Base-by-base conservation (phyloP, 371 early-diverging fungal genomes). In the Catenaria anguillulae region DNA sequence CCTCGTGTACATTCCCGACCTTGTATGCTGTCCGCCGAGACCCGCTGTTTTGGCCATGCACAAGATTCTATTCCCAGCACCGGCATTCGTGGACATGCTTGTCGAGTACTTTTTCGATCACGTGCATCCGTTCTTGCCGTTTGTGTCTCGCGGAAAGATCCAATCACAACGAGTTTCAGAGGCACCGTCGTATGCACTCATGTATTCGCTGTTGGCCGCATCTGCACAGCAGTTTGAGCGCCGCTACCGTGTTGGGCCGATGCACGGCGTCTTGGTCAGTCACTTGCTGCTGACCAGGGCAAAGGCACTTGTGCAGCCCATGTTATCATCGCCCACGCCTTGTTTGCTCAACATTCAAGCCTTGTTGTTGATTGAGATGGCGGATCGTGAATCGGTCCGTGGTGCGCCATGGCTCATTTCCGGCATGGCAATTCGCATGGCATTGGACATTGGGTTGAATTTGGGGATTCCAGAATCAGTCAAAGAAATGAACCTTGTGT, bases 351-450 rank as follows among this genome's bases (percentile, higher is more conserved):
- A 50, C 52, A 50, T 50, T 17, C 52, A 50, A 31, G 10, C 29
- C 15, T 23, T 50, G 52, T 31, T 50, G 26, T 17, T 50, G 15
- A 50, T 50, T 26, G 52, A 50, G 29, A 24, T 50, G 26, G 52
- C 29, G 29, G 52, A 50, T 31, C 52, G 52, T 31, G 52, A 50
- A 31, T 29, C 15, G 2, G 29, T 29, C 29, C 52, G 52, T 31
- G 52, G 52, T 26, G 12, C 26, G 8, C 29, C 52, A 31, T 50
- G 52, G 52, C 52, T 50, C 2, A 29, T 50, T 12, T 29, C 29
- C 2, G 52, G 52, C 29, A 50, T 50, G 52, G 52, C 52, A 13
- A 50, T 50, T 29, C 52, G 52, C 31, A 50, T 50, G 52, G 52
- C 52, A 31, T 31, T 50, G 5, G 52, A 50, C 31, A 26, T 50